These are phyloP conservation scores for Citrullus mucosospermus DNA, from an alignment of 306 rosid genomes.

Conservation along the genomic window DNA sequence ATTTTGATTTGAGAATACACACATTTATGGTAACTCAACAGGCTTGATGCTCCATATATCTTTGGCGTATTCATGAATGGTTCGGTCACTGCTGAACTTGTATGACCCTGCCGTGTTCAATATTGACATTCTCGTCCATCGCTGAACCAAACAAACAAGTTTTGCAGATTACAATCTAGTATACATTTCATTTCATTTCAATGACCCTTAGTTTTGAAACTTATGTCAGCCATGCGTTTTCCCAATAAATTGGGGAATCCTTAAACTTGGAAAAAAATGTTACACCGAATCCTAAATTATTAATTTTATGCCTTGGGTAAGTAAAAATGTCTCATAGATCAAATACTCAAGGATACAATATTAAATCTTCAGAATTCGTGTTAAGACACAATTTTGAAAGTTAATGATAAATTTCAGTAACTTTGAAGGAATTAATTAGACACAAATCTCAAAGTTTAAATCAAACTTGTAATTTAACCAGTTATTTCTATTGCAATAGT, in stretches of 20 bases:
- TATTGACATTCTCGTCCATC: constrained; percentile 93
- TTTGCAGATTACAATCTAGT: not conserved
- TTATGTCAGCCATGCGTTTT: too few species aligned
- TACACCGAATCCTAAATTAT: too few species aligned
- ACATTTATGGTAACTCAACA: constrained; percentile 37
- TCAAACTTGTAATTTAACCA: not conserved
- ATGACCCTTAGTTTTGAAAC: too few species aligned
- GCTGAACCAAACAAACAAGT: constrained; percentile 31
- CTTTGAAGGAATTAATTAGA: not conserved
- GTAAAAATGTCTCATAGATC: not conserved
- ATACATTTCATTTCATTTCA: too few species aligned
- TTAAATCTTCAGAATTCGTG: too few species aligned
- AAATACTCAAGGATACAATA: too few species aligned
- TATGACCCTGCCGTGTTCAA: constrained; percentile 86
- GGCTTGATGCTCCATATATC: constrained; percentile 87
- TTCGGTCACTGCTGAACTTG: constrained; percentile 98
- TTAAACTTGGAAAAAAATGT: too few species aligned
- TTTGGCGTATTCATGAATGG: constrained; percentile 81
- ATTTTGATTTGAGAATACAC: not conserved
- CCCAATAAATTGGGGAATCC: too few species aligned
- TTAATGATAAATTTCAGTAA: not conserved
- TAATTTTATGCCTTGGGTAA: not conserved
- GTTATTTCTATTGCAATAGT: not conserved
- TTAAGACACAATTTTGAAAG: not conserved
- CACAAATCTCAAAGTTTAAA: not conserved